Evolutionary conservation across 805 yeast genomes (phyloP), one percentile per base, ranked within the genome.

Genomic region (Kazachstania viticola): DNA sequence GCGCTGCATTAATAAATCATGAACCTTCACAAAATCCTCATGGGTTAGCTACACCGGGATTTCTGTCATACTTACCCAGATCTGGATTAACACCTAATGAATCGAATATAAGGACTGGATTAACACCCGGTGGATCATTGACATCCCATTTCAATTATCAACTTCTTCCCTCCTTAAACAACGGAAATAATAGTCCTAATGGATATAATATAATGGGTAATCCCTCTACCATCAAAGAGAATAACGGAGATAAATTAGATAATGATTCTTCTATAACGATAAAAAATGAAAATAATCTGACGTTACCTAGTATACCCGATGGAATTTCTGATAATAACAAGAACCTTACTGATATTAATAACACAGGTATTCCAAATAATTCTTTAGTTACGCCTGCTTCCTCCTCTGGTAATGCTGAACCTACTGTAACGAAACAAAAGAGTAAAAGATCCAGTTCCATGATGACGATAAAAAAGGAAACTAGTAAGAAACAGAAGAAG

Each of bases 1-100:
- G n/a, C n/a, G n/a, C n/a, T n/a, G n/a, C n/a, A n/a, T n/a, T n/a
- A n/a, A n/a, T n/a, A n/a, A n/a, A n/a, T n/a, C n/a, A n/a, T n/a
- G n/a, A n/a, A n/a, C n/a, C n/a, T n/a, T n/a, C n/a, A n/a, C n/a
- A n/a, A n/a, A 17, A 30, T 22, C 24, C 26, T 13, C 24, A 18
- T 28, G 23, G 22, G 3, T 28, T 28, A 4, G 21, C 33, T 13
- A 28, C 37, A 14, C 24, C 31, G 6, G 35, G 34, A 17, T 30
- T 32, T 14, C 17, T 38, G 6, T 24, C 41, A 21, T 38, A 34
- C 31, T 44, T 56, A 30, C 52, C 60, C 19, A 50, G 61, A 35
- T 55, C 81, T 0, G 88, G 84, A 0, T 60, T 82, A 28, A 77
- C 85, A 0, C 91, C 91, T 3, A 79, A 75, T 51, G 93, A 81